Evolutionary conservation across 192 early-diverging fungal species (phyloP).

Genomic region (Backusella mclennaniae): DNA sequence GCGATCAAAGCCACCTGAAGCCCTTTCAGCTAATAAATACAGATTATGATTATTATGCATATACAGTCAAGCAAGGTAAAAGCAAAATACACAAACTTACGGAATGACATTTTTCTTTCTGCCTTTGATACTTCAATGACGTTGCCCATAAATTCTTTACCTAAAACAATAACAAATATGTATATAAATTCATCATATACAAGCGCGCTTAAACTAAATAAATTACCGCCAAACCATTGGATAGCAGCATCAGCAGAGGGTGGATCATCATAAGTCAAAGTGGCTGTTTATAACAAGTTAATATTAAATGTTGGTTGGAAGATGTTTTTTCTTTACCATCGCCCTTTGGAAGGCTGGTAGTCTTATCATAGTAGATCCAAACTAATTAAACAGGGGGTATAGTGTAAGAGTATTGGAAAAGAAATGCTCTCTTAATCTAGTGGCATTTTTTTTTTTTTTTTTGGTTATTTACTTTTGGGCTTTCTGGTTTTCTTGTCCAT

Average conservation of each 20-base stretch:
- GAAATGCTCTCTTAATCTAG: background rate
- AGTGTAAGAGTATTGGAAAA: conserved; percentile 42
- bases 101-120: conserved; percentile 47
- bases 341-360: conserved; percentile 63
- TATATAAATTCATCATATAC: background rate
- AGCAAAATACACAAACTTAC: conserved; percentile 19
- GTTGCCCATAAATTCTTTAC: conserved; percentile 53
- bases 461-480: conserved; percentile 53
- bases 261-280: conserved; percentile 76
- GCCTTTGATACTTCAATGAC: conserved; percentile 63
- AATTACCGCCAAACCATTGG: conserved; percentile 66
- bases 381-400: conserved; percentile 35
- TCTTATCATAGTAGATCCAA: conserved; percentile 70
- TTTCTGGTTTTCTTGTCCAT: conserved; percentile 58
- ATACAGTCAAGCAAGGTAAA: too few species aligned
- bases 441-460: background rate
- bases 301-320: background rate
- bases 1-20: conserved; percentile 23
- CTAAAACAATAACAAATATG: conserved; percentile 15
- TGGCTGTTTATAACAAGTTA: conserved; percentile 41
- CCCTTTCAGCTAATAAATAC: conserved; percentile 5
- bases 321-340: conserved; percentile 46
- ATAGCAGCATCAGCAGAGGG: conserved; percentile 68
- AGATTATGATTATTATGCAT: background rate
- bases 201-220: conserved; percentile 19